A percentile compares a stretch with the other conserved stretches of the same genome.
Conservation (phyloP, 345 rosid species). For the Acer campestre region DNA sequence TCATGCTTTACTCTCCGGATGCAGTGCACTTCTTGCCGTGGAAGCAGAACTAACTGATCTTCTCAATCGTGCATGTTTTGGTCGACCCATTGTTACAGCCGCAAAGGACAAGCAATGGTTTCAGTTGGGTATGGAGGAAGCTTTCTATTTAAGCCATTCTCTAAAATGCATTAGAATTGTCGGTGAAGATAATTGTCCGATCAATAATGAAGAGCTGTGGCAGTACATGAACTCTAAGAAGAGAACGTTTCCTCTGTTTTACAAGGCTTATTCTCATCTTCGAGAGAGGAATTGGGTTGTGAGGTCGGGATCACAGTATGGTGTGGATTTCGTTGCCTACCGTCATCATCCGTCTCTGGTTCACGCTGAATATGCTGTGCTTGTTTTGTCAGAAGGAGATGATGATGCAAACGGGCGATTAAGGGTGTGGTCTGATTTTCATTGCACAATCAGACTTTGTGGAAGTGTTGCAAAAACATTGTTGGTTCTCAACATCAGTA, state of each 20-base stretch:
- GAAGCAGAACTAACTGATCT: conserved; percentile 58
- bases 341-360: conserved; percentile 83
- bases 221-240: conserved; percentile 48
- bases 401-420: conserved; percentile 43
- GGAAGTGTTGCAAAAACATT: conserved; percentile 84
- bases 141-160: conserved; percentile 57
- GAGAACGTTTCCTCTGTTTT: conserved; percentile 51
- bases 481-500: conserved; percentile 48
- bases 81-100: conserved; percentile 50
- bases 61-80: conserved; percentile 72
- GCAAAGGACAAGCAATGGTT: conserved; percentile 76
- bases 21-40: conserved; percentile 51
- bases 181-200: conserved; percentile 33
- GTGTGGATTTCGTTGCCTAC: conserved; percentile 80
- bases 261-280: conserved; percentile 78
- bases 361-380: conserved; percentile 80
- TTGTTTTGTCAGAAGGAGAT: conserved; percentile 48
- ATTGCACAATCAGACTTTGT: conserved; percentile 62
- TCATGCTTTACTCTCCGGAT: conserved; percentile 49
- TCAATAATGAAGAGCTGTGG: conserved; percentile 51
- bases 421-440: conserved; percentile 72
- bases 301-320: conserved; percentile 70
- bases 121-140: conserved; percentile 80
- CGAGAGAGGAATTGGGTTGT: conserved; percentile 76
- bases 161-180: conserved; percentile 64